Evolutionary conservation across 306 rosid species (phyloP), one percentile per base, ranked within the genome.

Genomic region (Gynostemma pentaphyllum): DNA sequence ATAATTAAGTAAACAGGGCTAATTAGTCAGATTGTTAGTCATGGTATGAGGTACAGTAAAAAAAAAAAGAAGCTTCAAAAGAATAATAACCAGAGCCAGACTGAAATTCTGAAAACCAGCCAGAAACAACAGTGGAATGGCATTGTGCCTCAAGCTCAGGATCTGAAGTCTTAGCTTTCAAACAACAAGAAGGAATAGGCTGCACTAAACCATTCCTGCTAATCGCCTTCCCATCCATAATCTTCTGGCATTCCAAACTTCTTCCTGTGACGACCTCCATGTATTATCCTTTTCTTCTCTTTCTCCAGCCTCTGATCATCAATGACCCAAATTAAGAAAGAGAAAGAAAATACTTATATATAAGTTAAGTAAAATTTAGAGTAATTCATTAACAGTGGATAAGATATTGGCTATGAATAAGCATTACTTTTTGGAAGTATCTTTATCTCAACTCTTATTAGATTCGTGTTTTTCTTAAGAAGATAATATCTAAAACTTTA

Each of bases 181-280:
- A 82, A 80, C 99, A 94, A 54, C 99, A 94, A 62, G 99, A 84
- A 68, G 99, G 90, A 50, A 84, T 76, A 53, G 62, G 78, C 79
- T 86, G 78, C 81, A 63, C 72, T 10, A 42, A 46, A 49, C 77
- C 82, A 69, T 80, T 88, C 74, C 72, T 62, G 1, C 72, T 73
- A 84, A 83, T 88, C 97, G 16, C 95, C 99, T 86, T 88, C 97
- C 90, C 99, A 88, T 86, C 95, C 96, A 65, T 92, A 84, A 73
- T 84, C 89, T 79, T 92, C 90, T 64, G 97, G 94, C 99, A 92
- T 84, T 75, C 99, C 94, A 86, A 84, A 88, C 84, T 92, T 86
- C 76, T 88, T 92, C 88, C 97, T 76, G 71, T 86, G 89, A 62
- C 90, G 78, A 67, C 95, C 87, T 75, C 97, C 99, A 92, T 92